Percentiles rank a stretch among this genome's conserved stretches.
Evolutionary conservation across 139 green algal genomes (phyloP).

Genomic region (Tetraselmis striata): DNA sequence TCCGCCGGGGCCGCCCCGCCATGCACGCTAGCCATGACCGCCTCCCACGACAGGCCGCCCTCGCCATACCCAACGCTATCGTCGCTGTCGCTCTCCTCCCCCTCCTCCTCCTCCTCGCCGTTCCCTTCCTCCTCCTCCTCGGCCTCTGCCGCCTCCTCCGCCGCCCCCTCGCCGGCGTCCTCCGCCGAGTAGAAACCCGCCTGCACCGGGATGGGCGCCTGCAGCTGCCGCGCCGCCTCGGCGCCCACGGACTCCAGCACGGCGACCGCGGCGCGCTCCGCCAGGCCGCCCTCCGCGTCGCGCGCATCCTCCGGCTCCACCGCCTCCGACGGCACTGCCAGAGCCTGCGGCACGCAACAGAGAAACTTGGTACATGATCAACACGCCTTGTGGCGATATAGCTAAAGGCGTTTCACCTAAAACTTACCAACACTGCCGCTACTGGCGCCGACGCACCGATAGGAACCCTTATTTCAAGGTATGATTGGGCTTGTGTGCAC

Average conservation of each 20-base stretch:
- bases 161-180: slow-evolving; percentile 35
- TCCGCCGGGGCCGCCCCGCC: background rate
- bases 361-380: too few relatives aligned
- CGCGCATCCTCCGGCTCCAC: slow-evolving; percentile 48
- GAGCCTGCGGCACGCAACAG: too few relatives aligned
- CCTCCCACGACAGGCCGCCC: slow-evolving; percentile 78
- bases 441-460: too few relatives aligned
- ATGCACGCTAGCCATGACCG: slow-evolving; percentile 66
- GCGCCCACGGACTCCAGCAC: slow-evolving; percentile 35
- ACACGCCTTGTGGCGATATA: too few relatives aligned
- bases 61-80: slow-evolving; percentile 74
- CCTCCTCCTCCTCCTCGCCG: slow-evolving; percentile 19
- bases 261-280: slow-evolving; percentile 37
- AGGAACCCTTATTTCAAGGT: too few relatives aligned
- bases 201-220: slow-evolving; percentile 51
- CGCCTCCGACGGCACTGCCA: slow-evolving; percentile 30
- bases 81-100: too few relatives aligned
- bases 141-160: slow-evolving; percentile 17
- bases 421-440: too few relatives aligned
- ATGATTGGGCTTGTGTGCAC: too few relatives aligned
- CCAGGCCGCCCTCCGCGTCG: slow-evolving; percentile 32
- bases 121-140: slow-evolving; percentile 23
- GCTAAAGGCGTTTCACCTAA: too few relatives aligned
- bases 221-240: slow-evolving; percentile 44
- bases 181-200: slow-evolving; percentile 59